Evolutionary conservation across 2,329 filamentous ascomycete species (phyloP), one percentile per base, ranked within the genome.

Genomic region (Pseudogymnoascus sp.): DNA sequence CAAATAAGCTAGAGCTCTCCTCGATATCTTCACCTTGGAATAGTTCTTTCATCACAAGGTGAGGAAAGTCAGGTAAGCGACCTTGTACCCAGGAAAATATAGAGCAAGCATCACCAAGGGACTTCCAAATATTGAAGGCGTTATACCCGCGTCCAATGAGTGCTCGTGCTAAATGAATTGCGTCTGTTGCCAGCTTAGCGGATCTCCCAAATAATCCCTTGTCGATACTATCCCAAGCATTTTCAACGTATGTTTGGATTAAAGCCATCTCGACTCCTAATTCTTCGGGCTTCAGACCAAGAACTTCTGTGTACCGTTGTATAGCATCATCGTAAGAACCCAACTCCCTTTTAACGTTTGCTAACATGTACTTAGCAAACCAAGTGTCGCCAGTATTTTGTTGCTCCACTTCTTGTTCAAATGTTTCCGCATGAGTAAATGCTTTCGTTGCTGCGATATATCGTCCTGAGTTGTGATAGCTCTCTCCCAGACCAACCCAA

Each of bases 331-430:
- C 89, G 68, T 88, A 96, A 41, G 95, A 87, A n/a, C 91, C 92
- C 57, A 97, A 80, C 71, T 97, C 93, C 60, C 92, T 85, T 73
- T 92, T 91, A 61, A 99, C 90, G 69, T 99, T 97, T 40, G 91
- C 92, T 63, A 97, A 83, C 87, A 99, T 95, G 73, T 97, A 97
- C 71, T 90, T 90, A 6, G 92, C 92, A 72, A 97, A 99, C 94
- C 94, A 99, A 8, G 84, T 88, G 67, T 95, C 89, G 0, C 83
- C 85, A 17, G 78, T 71, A 35, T 84, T 79, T 50, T 82, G 74
- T 70, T 80, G 70, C n/a, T 78, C 73, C 0, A 82, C 73, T 1
- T 80, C 79, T 29, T 83, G 79, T 64, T 93, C 89, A 4, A 96
- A 79, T 60, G 82, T 83, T 70, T 93, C 87, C 0, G 93, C 94